phyloP scores from a whole-genome alignment of 768 basidiomycete genomes.

The Calvatia gigantea region DNA sequence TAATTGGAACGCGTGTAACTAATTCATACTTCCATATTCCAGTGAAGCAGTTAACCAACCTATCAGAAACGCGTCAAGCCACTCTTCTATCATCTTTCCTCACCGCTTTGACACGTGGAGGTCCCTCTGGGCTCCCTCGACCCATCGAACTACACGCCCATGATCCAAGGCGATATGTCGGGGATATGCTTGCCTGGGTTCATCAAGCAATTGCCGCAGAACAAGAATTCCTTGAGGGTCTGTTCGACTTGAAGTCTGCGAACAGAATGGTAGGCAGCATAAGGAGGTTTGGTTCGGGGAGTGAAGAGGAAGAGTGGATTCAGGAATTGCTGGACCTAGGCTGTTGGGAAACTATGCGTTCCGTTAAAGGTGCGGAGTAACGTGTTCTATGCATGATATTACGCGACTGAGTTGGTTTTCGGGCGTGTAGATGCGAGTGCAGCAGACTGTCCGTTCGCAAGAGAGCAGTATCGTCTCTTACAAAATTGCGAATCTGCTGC shows the following conservation, averaged over 20 bases:
- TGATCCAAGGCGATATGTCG: slow-evolving; percentile 93
- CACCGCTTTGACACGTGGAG: slow-evolving; percentile 84
- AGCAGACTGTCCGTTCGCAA: slow-evolving; percentile 90
- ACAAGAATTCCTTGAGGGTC: slow-evolving; percentile 84
- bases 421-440: slow-evolving; percentile 67
- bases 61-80: slow-evolving; percentile 80
- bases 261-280: slow-evolving; percentile 76
- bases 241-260: slow-evolving; percentile 71
- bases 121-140: slow-evolving; percentile 78
- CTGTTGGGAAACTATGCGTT: slow-evolving; percentile 78
- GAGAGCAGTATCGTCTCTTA: slow-evolving; percentile 91
- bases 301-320: slow-evolving; percentile 77
- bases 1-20: neutral
- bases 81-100: slow-evolving; percentile 82
- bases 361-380: slow-evolving; percentile 91
- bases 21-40: neutral
- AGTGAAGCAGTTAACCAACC: slow-evolving; percentile 69
- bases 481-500: slow-evolving; percentile 91
- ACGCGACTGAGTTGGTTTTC: neutral
- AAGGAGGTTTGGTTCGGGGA: slow-evolving; percentile 43
- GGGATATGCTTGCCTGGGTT: slow-evolving; percentile 98
- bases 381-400: neutral
- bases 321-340: slow-evolving; percentile 75
- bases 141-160: slow-evolving; percentile 98
- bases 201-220: slow-evolving; percentile 96